Conservation (phyloP, 345 rosid genomes). For the Mercurialis annua region DNA sequence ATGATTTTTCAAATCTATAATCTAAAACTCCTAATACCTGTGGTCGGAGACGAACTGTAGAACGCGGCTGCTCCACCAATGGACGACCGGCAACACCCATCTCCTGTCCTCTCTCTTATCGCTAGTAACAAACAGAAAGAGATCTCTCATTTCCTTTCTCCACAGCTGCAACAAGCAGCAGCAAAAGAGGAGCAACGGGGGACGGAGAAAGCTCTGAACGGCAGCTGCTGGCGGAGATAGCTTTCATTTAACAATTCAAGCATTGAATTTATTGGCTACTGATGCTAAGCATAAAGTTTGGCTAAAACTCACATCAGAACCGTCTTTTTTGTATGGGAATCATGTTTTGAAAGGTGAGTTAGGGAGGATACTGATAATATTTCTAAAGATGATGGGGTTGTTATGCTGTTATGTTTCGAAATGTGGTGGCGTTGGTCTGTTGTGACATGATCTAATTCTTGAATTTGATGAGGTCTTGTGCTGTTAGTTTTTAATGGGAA, state of each 20-base stretch:
- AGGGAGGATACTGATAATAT: constrained; percentile 82
- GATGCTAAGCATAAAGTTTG: constrained; percentile 88
- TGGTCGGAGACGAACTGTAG: too few species aligned
- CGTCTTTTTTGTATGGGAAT: constrained; percentile 89
- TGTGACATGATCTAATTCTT: neutral
- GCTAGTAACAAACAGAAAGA: too few species aligned
- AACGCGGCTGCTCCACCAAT: too few species aligned
- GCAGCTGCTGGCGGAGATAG: too few species aligned
- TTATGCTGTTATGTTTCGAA: constrained; percentile 58
- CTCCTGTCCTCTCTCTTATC: too few species aligned
- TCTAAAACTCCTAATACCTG: too few species aligned
- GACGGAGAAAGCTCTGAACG: too few species aligned
- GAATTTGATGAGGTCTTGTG: neutral
- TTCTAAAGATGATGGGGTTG: constrained; percentile 79
- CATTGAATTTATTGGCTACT: constrained; percentile 58
- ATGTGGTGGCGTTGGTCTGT: constrained; percentile 1
- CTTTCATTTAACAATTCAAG: constrained; percentile 67
- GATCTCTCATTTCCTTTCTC: too few species aligned
- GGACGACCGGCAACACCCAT: too few species aligned
- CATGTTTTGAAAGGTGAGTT: constrained; percentile 88
- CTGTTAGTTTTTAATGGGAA: neutral
- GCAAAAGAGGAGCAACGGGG: too few species aligned
- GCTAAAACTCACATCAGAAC: constrained; percentile 88
- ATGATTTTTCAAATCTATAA: too few species aligned
- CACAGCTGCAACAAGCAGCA: too few species aligned